Conservation (phyloP, 495 filamentous ascomycete species). For the Mytilinidion resinicola region DNA sequence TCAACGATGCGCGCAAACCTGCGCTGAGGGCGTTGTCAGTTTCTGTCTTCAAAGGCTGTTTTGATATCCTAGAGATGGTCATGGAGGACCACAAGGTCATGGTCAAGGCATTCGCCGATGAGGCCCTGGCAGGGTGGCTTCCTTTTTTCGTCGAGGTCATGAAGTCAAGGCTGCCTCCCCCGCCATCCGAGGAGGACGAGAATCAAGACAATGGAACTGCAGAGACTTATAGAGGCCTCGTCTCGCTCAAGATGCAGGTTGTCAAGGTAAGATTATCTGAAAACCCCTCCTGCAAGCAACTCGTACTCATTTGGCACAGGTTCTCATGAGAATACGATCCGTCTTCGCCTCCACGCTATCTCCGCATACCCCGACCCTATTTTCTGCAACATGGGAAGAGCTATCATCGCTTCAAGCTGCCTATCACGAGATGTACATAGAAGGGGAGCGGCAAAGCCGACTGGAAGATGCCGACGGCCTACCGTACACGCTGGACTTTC, state of each 20-base stretch:
- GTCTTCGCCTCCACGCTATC: slow-evolving; percentile 78
- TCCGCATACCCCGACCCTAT: slow-evolving; percentile 69
- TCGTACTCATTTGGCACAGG: slow-evolving; percentile 42
- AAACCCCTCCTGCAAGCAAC: neutral
- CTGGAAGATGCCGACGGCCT: slow-evolving; percentile 85
- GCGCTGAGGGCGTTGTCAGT: slow-evolving; percentile 76
- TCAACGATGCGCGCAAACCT: slow-evolving; percentile 64
- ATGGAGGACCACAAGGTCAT: slow-evolving; percentile 80
- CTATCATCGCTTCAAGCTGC: slow-evolving; percentile 60
- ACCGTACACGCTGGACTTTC: slow-evolving; percentile 91
- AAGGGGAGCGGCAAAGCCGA: slow-evolving; percentile 75
- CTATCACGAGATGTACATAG: slow-evolving; percentile 77
- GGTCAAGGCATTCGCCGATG: slow-evolving; percentile 82
- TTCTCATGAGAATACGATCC: slow-evolving; percentile 78
- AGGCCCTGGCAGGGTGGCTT: slow-evolving; percentile 72
- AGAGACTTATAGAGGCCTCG: slow-evolving; percentile 59
- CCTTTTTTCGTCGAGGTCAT: slow-evolving; percentile 76
- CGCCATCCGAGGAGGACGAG: slow-evolving; percentile 53
- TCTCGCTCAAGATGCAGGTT: slow-evolving; percentile 81
- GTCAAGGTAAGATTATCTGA: slow-evolving; percentile 54
- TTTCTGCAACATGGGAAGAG: slow-evolving; percentile 81
- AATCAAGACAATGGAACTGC: slow-evolving; percentile 40
- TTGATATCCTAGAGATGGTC: slow-evolving; percentile 93
- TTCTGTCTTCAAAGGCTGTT: slow-evolving; percentile 79
- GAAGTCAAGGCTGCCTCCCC: slow-evolving; percentile 61